Base-by-base conservation (phyloP, 345 rosid species). In the Mallotus nudiflorus region DNA sequence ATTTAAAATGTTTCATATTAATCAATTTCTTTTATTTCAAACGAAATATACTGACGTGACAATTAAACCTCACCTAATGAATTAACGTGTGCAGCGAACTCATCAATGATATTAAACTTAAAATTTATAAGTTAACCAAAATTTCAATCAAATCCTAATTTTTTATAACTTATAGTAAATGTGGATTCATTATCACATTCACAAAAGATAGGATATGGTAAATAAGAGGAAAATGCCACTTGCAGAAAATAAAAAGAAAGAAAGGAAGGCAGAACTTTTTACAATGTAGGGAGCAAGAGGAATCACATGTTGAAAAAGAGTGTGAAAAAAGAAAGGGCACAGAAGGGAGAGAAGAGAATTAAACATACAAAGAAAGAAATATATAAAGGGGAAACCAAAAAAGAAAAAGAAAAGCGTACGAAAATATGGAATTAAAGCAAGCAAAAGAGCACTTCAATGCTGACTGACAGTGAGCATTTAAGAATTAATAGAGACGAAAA, bases 391-490 rank as follows among this genome's bases (percentile, higher is more conserved):
- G 22, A 55, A 33, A n/a, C n/a, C n/a, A 33, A 33, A 33, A 2
- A 33, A 2, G 8, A 33, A 20, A 27, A 3, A 25, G 22, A n/a
- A 48, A 6, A 61, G 45, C 37, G 66, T 31, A 60, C 46, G 48
- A 60, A 60, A 24, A 58, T n/a, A n/a, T 45, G 44, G 73, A 59
- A 69, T 46, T 33, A 56, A 65, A 65, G 70, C 29, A 51, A 74
- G 33, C 42, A 58, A 49, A 66, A 39, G 52, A 52, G 67, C 45
- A 51, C 55, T 60, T 74, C 42, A 67, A 50, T 27, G 67, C 67
- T 67, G 72, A 54, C 27, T 52, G 48, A 28, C 68, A 75, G 73
- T 27, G 14, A 25, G 45, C 0, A 11, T 18, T 50, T 16, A 48
- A 61, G 50, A 25, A 35, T 45, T 29, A 56, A 22, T 15, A 24